Conservation (phyloP, 768 basidiomycete genomes). For the Amanita pallidorosea region DNA sequence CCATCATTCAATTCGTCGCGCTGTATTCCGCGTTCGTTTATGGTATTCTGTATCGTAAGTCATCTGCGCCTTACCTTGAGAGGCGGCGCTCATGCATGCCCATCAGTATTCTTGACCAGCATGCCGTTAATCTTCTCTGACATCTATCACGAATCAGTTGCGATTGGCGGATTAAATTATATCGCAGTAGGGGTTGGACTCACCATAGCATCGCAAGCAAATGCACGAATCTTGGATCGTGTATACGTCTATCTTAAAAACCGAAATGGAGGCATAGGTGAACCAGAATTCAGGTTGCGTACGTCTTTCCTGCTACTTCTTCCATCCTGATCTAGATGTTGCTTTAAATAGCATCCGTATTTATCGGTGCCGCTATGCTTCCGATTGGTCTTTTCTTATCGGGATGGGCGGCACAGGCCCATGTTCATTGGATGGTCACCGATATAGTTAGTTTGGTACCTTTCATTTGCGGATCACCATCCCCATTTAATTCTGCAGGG, state of each 20-base stretch:
- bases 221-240: slow-evolving; percentile 45
- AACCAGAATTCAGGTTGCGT: slow-evolving; percentile 42
- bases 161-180: slow-evolving; percentile 61
- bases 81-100: not conserved
- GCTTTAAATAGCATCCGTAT: slow-evolving; percentile 6
- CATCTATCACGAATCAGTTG: slow-evolving; percentile 41
- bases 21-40: slow-evolving; percentile 64
- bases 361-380: not conserved
- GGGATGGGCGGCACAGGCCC: not conserved
- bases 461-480: not conserved
- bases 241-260: slow-evolving; percentile 39
- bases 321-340: slow-evolving; percentile 23
- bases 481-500: slow-evolving; percentile 26
- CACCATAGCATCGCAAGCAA: slow-evolving; percentile 36
- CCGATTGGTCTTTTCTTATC: not conserved
- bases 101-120: slow-evolving; percentile 53
- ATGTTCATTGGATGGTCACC: slow-evolving; percentile 9
- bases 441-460: slow-evolving; percentile 39
- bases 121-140: slow-evolving; percentile 48
- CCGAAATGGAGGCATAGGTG: slow-evolving; percentile 34
- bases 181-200: slow-evolving; percentile 62
- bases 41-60: slow-evolving; percentile 46
- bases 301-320: slow-evolving; percentile 9
- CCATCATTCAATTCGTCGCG: slow-evolving; percentile 61
- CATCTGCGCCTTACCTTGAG: not conserved